These are phyloP conservation scores for Aureobasidium sp. DNA, from an alignment of 2,329 filamentous ascomycete genomes.

Conservation along the genomic window DNA sequence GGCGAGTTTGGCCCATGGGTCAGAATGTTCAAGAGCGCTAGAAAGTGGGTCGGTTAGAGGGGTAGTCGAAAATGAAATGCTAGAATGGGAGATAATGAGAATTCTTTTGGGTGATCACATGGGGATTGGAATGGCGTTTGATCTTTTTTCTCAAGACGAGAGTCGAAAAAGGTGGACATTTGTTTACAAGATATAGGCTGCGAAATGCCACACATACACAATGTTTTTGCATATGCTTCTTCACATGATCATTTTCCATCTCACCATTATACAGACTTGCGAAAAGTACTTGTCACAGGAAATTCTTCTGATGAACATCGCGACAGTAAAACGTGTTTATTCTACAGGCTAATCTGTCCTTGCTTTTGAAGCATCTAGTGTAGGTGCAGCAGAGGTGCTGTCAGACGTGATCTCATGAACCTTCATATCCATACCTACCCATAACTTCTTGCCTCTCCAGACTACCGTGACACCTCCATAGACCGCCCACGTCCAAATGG, in stretches of 20 bases:
- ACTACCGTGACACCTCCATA: slow-evolving; percentile 78
- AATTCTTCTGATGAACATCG: too few relatives aligned
- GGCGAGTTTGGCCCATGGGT: slow-evolving; percentile 80
- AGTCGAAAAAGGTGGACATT: not conserved
- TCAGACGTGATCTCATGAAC: slow-evolving; percentile 47
- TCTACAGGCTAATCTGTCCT: not conserved
- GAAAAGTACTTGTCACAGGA: too few relatives aligned
- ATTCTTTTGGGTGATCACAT: not conserved
- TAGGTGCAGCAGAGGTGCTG: not conserved
- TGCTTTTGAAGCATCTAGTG: not conserved
- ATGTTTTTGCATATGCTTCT: not conserved
- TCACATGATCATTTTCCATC: not conserved
- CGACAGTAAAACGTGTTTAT: not conserved
- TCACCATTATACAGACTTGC: not conserved
- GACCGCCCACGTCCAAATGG: slow-evolving; percentile 86
- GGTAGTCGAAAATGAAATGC: not conserved
- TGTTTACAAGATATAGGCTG: not conserved
- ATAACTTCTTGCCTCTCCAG: slow-evolving; percentile 80
- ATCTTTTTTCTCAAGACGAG: not conserved
- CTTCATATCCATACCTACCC: slow-evolving; percentile 75
- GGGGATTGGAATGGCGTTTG: not conserved
- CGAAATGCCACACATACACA: not conserved
- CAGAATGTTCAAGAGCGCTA: slow-evolving; percentile 77
- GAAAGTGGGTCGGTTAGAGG: slow-evolving; percentile 67
- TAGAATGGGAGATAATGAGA: not conserved